These are phyloP conservation scores for Hapsidospora chrysogenum DNA, from an alignment of 495 filamentous ascomycete genomes.

Conservation along the genomic window DNA sequence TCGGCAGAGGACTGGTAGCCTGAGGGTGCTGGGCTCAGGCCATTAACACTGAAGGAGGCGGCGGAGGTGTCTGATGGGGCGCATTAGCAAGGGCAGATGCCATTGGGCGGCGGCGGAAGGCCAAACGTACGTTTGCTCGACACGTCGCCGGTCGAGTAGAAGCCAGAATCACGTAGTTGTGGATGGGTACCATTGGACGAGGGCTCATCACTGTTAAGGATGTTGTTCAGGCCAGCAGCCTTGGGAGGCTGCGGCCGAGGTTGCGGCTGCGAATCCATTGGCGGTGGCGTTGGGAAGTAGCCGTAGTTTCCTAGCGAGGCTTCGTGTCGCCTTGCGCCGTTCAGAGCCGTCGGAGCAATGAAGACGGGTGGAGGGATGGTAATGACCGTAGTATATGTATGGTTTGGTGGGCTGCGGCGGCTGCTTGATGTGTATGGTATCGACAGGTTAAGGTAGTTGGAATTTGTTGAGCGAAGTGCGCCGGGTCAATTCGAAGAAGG, in stretches of 20 bases:
- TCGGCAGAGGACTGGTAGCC: constrained; percentile 27
- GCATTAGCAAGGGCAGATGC: constrained; percentile 1
- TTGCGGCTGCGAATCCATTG: neutral
- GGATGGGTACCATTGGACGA: neutral
- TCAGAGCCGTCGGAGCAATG: too few species aligned
- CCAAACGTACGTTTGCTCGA: constrained; percentile 35
- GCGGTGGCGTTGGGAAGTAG: neutral
- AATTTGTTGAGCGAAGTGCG: too few species aligned
- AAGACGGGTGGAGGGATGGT: too few species aligned
- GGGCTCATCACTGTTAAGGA: constrained; percentile 2
- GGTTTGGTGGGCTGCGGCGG: too few species aligned
- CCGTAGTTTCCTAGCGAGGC: too few species aligned
- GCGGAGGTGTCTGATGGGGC: constrained; percentile 27
- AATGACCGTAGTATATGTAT: too few species aligned
- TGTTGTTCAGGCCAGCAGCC: neutral
- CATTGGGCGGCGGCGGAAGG: constrained; percentile 1
- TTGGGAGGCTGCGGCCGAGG: constrained; percentile 1
- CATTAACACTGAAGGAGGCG: constrained; percentile 25
- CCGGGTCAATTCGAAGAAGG: too few species aligned
- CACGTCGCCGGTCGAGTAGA: constrained; percentile 34
- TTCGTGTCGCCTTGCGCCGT: too few species aligned
- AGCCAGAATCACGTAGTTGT: constrained; percentile 29
- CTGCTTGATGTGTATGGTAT: too few species aligned
- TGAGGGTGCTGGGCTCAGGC: constrained; percentile 16
- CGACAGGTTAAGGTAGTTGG: too few species aligned